Evolutionary conservation across 495 filamentous ascomycete genomes (phyloP).

Genomic region (Penicillium ochrochloron): DNA sequence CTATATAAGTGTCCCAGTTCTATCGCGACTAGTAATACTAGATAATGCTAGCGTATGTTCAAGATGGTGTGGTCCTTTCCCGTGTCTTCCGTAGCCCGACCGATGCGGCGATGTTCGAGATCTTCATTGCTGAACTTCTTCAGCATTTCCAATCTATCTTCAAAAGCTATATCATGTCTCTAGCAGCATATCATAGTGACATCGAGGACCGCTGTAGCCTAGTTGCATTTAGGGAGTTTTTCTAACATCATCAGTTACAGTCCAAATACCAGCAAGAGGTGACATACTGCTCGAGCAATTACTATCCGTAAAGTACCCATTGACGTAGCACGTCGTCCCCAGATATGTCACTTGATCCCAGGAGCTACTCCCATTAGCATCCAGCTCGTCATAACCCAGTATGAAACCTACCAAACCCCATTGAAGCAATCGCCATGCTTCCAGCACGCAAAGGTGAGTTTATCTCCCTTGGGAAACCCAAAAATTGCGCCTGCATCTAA

Average conservation of each 20-base stretch:
- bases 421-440: slow-evolving; percentile 17
- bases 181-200: not conserved
- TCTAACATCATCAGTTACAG: slow-evolving; percentile 16
- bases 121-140: too few relatives aligned
- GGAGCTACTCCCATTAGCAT: slow-evolving; percentile 13
- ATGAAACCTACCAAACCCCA: slow-evolving; percentile 15
- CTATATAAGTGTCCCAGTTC: too few relatives aligned
- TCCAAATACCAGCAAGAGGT: slow-evolving; percentile 14
- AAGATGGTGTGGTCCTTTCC: too few relatives aligned
- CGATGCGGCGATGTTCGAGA: too few relatives aligned
- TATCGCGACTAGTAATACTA: too few relatives aligned
- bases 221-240: slow-evolving; percentile 17
- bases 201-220: slow-evolving; percentile 6
- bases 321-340: slow-evolving; percentile 11
- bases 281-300: slow-evolving; percentile 18
- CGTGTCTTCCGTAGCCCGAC: too few relatives aligned
- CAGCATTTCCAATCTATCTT: not conserved
- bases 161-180: slow-evolving; percentile 5
- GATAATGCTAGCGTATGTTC: too few relatives aligned
- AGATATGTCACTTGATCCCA: slow-evolving; percentile 17
- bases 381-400: slow-evolving; percentile 8
- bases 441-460: slow-evolving; percentile 13
- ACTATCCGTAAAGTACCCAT: slow-evolving; percentile 18
- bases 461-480: slow-evolving; percentile 17
- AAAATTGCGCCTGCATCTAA: slow-evolving; percentile 14